Conservation (phyloP, 805 yeast species). For the Saturnispora kantuleensis region DNA sequence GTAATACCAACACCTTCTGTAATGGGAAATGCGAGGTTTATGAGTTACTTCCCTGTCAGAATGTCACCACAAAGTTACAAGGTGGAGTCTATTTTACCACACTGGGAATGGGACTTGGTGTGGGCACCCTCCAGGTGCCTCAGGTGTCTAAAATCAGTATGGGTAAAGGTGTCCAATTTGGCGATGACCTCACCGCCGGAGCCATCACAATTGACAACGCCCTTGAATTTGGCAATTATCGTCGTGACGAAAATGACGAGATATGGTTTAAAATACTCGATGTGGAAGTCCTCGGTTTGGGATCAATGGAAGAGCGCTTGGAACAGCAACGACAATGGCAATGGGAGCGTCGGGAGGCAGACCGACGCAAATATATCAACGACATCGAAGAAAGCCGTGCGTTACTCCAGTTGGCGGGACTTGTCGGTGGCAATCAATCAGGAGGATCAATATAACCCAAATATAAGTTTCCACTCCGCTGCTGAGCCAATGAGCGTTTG, state of each 20-base stretch:
- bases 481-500: slow-evolving; percentile 5
- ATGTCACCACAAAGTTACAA: slow-evolving; percentile 29
- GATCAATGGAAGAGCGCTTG: slow-evolving; percentile 63
- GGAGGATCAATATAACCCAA: slow-evolving; percentile 38
- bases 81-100: slow-evolving; percentile 56
- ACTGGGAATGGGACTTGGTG: slow-evolving; percentile 72
- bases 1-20: slow-evolving; percentile 69
- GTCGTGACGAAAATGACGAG: slow-evolving; percentile 56
- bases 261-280: slow-evolving; percentile 62
- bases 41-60: slow-evolving; percentile 59
- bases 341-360: slow-evolving; percentile 86
- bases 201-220: slow-evolving; percentile 71
- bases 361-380: slow-evolving; percentile 65
- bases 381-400: slow-evolving; percentile 76
- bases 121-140: slow-evolving; percentile 62
- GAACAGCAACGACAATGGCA: slow-evolving; percentile 76
- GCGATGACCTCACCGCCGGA: slow-evolving; percentile 25
- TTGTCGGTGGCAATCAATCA: slow-evolving; percentile 36
- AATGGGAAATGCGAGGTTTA: slow-evolving; percentile 46
- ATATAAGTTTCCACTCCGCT: not conserved
- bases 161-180: slow-evolving; percentile 36
- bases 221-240: slow-evolving; percentile 71
- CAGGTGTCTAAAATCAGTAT: slow-evolving; percentile 41
- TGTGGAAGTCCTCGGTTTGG: slow-evolving; percentile 89
- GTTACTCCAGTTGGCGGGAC: slow-evolving; percentile 72